A percentile compares a stretch with the other conserved stretches of the same genome.
phyloP scores from a whole-genome alignment of 208 protist genomes.

The Crithidia thermophila region DNA sequence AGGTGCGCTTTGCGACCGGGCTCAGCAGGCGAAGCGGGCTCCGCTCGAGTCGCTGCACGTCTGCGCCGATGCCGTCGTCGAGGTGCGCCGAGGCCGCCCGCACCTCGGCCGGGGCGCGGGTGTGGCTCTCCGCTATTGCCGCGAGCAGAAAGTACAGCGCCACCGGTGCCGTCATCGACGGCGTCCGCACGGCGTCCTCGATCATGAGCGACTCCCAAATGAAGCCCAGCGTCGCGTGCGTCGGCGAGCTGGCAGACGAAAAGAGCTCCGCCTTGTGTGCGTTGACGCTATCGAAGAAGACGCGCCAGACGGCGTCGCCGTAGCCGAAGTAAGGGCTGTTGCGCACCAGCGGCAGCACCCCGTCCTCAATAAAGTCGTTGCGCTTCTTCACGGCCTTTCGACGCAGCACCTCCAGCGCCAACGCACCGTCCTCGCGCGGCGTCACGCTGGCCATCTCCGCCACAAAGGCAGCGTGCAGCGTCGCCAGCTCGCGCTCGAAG shows the following conservation, averaged over 20 bases:
- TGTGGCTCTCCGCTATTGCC: constrained; percentile 36
- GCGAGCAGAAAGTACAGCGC: constrained; percentile 75
- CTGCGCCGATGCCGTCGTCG: constrained; percentile 40
- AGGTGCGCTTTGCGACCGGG: constrained; percentile 49
- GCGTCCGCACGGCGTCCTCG: constrained; percentile 62
- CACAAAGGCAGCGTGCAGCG: constrained; percentile 30
- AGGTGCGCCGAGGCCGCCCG: constrained; percentile 29
- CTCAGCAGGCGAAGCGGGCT: constrained; percentile 22
- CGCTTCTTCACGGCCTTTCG: constrained; percentile 64
- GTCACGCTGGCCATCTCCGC: constrained; percentile 29
- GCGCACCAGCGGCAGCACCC: constrained; percentile 46
- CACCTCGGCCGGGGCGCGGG: constrained; percentile 22
- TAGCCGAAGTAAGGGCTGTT: constrained; percentile 60
- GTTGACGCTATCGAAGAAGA: constrained; percentile 65
- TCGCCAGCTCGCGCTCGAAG: constrained; percentile 53
- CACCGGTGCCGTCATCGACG: constrained; percentile 67
- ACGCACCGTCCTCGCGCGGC: constrained; percentile 33
- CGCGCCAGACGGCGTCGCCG: constrained; percentile 71
- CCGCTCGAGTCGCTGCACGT: not conserved
- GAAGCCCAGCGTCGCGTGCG: constrained; percentile 43
- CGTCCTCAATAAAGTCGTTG: constrained; percentile 58
- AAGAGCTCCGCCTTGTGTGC: constrained; percentile 50
- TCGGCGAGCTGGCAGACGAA: constrained; percentile 11
- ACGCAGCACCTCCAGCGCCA: constrained; percentile 81
- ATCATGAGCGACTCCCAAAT: constrained; percentile 72